phyloP scores from a whole-genome alignment of 148 eudicot species.

The Rheum nobile region DNA sequence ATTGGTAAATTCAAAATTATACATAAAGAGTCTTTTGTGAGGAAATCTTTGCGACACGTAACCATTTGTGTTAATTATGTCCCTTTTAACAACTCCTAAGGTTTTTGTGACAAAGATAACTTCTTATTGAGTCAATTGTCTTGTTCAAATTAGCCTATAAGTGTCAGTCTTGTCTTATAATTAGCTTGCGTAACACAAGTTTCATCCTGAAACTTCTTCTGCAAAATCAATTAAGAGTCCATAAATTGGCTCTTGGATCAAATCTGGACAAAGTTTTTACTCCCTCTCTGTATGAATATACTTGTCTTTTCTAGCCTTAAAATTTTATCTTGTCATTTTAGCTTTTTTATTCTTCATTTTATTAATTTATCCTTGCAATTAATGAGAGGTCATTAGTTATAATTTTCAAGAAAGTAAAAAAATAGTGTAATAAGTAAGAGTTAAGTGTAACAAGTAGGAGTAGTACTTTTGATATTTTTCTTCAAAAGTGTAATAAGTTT shows the following conservation, averaged over 20 bases:
- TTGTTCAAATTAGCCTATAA: not conserved
- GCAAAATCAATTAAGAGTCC: not conserved
- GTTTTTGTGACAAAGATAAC: not conserved
- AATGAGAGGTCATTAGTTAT: no score
- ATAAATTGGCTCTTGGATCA: not conserved
- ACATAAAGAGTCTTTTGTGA: not conserved
- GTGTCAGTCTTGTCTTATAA: not conserved
- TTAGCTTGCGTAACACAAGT: not conserved
- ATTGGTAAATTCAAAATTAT: not conserved
- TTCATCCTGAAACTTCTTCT: not conserved
- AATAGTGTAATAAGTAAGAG: no score
- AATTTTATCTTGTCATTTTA: no score
- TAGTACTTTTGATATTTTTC: no score
- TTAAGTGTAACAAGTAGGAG: no score
- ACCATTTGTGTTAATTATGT: not conserved
- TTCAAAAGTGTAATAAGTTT: no score
- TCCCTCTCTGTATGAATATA: no score
- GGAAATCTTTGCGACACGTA: not conserved
- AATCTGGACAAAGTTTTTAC: not conserved
- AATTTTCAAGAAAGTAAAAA: no score
- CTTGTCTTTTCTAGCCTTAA: no score
- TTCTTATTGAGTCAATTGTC: not conserved
- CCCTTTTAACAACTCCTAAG: not conserved
- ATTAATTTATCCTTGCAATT: no score
- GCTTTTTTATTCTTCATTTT: no score